phyloP scores from a whole-genome alignment of 2,329 filamentous ascomycete genomes.

The Chaetothyriales sp. region DNA sequence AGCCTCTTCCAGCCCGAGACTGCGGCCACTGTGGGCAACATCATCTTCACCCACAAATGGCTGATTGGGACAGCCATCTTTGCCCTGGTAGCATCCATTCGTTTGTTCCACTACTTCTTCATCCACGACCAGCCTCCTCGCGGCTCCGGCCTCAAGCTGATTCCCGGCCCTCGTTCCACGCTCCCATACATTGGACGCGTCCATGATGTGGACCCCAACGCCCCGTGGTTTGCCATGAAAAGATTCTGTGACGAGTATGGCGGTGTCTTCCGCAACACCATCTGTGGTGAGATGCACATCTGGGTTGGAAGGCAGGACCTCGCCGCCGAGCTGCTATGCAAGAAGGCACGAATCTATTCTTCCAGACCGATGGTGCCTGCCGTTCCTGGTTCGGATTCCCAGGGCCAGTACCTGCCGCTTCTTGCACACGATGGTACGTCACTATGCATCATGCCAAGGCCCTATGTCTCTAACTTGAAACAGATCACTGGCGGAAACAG shows the following conservation, averaged over 20 bases:
- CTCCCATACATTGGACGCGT: slow-evolving; percentile 17
- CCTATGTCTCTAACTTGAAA: neutral
- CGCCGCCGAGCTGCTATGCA: slow-evolving; percentile 17
- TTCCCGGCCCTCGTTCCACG: slow-evolving; percentile 15
- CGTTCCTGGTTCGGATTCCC: slow-evolving; percentile 17
- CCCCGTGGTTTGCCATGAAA: slow-evolving; percentile 18
- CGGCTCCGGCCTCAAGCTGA: slow-evolving; percentile 15
- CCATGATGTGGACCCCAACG: slow-evolving; percentile 18
- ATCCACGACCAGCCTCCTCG: slow-evolving; percentile 14
- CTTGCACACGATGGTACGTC: slow-evolving; percentile 16
- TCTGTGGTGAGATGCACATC: slow-evolving; percentile 19
- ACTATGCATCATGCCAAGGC: neutral
- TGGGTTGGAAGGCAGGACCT: slow-evolving; percentile 16
- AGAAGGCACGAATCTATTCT: slow-evolving; percentile 18
- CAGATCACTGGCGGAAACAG: slow-evolving; percentile 18
- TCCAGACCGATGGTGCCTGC: slow-evolving; percentile 17
- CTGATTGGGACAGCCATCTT: slow-evolving; percentile 17
- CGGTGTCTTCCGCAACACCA: slow-evolving; percentile 17
- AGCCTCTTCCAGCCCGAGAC: slow-evolving; percentile 16
- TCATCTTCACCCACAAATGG: slow-evolving; percentile 18
- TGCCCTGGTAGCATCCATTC: slow-evolving; percentile 12
- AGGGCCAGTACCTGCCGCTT: slow-evolving; percentile 18
- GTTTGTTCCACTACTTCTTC: slow-evolving; percentile 27
- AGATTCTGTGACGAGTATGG: slow-evolving; percentile 16
- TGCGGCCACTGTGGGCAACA: slow-evolving; percentile 11